Base-by-base conservation (phyloP, 164 flowering plant genomes). In the Brasenia schreberi region DNA sequence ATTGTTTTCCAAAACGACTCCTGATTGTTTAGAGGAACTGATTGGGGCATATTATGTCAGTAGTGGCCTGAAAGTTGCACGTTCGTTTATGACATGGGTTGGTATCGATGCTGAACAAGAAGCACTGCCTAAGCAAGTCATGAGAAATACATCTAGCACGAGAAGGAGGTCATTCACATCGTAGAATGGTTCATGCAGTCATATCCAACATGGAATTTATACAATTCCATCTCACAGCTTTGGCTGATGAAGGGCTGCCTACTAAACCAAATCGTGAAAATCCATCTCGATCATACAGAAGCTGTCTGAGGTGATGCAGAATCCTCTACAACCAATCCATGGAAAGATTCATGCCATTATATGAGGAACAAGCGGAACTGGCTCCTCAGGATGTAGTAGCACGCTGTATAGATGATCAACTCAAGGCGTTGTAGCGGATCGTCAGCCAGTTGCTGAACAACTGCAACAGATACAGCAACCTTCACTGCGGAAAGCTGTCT, bases 131-230 rank as follows among this genome's bases (percentile, higher is more conserved):
- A 75, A 65, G 39, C 81, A 84, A 52, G 87, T 84, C 61, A 81
- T 85, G 61, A 66, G 43, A 11, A 74, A 58, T 94, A 81, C 99
- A 94, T 77, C 81, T 94, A 42, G 96, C 96, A 16, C 83, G 96
- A 72, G 99, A 94, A 64, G 99, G 96, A 5, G 99, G 99, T 4
- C 99, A 94, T 67, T 94, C 97, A 19, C 99, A 94, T 75, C 86
- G 64, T 49, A 81, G 97, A 77, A 94, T 94, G 72, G 97, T 94
- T 68, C 99, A 94, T 80, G 97, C 98, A 72, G 87, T 94, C 42
- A 87, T 94, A 64, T 92, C 95, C 60, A 94, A 94, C 71, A 94
- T 91, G 98, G 98, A 94, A 79, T 94, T 94, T 76, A 97, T 94
- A 72, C 99, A 94, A 79, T 94, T 94, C 74, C 99, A 94, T 72